These are phyloP conservation scores for Aurantiochytrium sp. DNA, from an alignment of 108 stramenopile genomes.

Conservation along the genomic window DNA sequence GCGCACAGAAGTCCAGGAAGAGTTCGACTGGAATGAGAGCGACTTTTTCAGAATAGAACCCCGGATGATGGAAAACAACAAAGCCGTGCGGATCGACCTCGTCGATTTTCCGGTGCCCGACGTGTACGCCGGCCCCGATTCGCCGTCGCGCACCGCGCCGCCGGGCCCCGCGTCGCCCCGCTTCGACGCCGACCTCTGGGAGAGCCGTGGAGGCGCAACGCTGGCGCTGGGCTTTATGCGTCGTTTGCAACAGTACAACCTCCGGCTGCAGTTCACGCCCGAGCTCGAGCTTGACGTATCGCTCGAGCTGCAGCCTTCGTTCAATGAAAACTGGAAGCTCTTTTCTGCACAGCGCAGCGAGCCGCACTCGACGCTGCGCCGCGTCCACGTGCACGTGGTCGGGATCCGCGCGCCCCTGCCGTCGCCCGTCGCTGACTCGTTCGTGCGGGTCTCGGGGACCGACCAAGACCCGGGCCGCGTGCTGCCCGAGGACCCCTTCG, in stretches of 20 bases:
- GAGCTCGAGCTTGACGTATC: not conserved
- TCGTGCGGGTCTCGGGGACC: not conserved
- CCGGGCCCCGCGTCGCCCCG: no score
- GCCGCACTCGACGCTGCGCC: not conserved
- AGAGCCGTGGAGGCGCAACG: not conserved
- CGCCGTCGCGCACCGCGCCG: not conserved
- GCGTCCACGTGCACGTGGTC: not conserved
- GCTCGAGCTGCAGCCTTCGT: not conserved
- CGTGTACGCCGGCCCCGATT: not conserved
- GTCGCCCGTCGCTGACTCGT: not conserved
- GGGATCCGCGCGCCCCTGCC: not conserved
- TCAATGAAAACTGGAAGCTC: not conserved
- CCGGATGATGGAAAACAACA: not conserved
- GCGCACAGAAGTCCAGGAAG: not conserved
- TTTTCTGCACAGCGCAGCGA: not conserved
- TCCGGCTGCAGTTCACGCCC: not conserved
- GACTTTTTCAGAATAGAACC: not conserved
- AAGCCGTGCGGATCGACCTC: not conserved
- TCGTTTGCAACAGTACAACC: not conserved
- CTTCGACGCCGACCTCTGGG: not conserved
- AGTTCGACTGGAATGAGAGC: not conserved
- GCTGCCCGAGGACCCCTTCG: not conserved
- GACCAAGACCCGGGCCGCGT: not conserved
- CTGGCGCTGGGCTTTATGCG: not conserved
- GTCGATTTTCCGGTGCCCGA: not conserved